Evolutionary conservation across 345 rosid genomes (phyloP).

Genomic region (Raphanus sativus): DNA sequence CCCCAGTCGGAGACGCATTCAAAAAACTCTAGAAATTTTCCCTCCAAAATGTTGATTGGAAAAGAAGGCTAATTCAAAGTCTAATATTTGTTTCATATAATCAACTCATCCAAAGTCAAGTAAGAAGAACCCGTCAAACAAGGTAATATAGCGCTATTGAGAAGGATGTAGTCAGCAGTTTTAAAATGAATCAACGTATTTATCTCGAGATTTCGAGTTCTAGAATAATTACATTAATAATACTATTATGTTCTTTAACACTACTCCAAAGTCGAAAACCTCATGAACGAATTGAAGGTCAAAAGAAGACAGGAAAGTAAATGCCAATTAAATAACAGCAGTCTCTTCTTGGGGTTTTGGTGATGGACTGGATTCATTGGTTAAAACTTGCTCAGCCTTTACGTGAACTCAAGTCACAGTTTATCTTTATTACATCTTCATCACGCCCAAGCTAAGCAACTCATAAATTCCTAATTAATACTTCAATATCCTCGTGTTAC

Average conservation of each 20-base stretch:
- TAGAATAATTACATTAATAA: too few species aligned
- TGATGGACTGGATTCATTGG: constrained; percentile 16
- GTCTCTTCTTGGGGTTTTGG: constrained; percentile 22
- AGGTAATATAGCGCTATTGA: not conserved
- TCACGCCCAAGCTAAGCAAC: constrained; percentile 39
- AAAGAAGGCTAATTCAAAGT: constrained; percentile 15
- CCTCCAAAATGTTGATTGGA: constrained; percentile 5
- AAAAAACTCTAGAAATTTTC: not conserved
- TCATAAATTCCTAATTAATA: constrained; percentile 10
- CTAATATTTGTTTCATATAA: not conserved
- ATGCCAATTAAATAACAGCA: constrained; percentile 17
- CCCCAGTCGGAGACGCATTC: not conserved
- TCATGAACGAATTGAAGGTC: constrained; percentile 1
- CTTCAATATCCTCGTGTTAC: constrained; percentile 1
- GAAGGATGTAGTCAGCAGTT: not conserved
- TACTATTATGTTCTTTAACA: not conserved
- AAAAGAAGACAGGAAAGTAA: constrained; percentile 13
- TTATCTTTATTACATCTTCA: constrained; percentile 28
- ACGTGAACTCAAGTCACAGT: constrained; percentile 37
- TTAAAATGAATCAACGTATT: not conserved
- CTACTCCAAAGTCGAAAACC: not conserved
- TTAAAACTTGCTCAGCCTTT: constrained; percentile 18
- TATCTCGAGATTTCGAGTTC: not conserved
- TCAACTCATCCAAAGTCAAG: not conserved
- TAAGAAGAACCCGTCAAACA: not conserved